A percentile compares a stretch with the other conserved stretches of the same genome.
phyloP scores from a whole-genome alignment of 78 protist species.

The slime mould (Dictyostelium discoideum) region DNA sequence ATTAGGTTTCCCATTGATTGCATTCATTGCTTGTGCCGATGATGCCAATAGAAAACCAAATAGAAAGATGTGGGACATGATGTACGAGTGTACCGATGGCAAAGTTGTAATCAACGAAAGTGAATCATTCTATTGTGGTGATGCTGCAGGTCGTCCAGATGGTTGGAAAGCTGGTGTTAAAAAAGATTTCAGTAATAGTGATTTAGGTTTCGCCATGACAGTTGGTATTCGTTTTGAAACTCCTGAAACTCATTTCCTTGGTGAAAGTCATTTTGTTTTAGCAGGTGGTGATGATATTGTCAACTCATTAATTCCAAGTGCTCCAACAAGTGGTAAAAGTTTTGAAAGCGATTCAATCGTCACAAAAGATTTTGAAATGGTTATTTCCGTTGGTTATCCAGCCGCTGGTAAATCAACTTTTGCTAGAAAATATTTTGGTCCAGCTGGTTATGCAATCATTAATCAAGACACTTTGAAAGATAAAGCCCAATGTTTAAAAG shows the following conservation, averaged over 20 bases:
- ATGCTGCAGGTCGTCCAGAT: constrained; percentile 49
- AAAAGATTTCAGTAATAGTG: background rate
- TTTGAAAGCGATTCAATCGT: background rate
- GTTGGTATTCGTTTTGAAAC: constrained; percentile 80
- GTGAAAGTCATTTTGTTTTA: constrained; percentile 24
- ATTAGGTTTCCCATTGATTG: constrained; percentile 29
- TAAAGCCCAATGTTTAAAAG: constrained; percentile 37
- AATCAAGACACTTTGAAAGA: constrained; percentile 87
- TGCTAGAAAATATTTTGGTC: constrained; percentile 28
- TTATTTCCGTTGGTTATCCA: constrained; percentile 85
- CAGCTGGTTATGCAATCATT: constrained; percentile 68
- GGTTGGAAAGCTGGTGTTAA: constrained; percentile 23
- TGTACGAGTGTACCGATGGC: background rate
- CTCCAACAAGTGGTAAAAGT: background rate
- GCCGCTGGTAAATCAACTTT: constrained; percentile 89
- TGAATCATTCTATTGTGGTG: constrained; percentile 33
- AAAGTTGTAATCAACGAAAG: background rate
- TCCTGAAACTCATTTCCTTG: constrained; percentile 87
- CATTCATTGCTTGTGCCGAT: constrained; percentile 27
- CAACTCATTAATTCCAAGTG: background rate
- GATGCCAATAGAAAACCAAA: constrained; percentile 43
- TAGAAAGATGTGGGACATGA: constrained; percentile 18
- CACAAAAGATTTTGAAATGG: constrained; percentile 70
- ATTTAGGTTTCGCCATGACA: constrained; percentile 80
- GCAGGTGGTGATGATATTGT: background rate